Conservation (phyloP, 306 rosid genomes). For the Cicer pinnatifidum region DNA sequence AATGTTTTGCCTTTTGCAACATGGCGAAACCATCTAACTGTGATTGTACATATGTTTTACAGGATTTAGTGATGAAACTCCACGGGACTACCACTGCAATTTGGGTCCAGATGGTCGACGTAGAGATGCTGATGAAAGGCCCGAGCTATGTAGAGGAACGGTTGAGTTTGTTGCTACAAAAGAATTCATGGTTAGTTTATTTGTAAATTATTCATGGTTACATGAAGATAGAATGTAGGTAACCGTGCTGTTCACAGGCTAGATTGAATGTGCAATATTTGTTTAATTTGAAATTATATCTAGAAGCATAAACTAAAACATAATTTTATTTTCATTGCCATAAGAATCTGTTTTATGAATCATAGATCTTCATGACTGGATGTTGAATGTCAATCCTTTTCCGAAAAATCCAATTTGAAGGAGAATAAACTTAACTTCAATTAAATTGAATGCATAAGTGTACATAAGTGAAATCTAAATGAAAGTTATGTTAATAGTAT, state of each 20-base stretch:
- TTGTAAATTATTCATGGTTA: constrained; percentile 28
- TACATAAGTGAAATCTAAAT: not conserved
- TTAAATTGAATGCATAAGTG: not conserved
- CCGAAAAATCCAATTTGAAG: not conserved
- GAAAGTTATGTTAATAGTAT: not conserved
- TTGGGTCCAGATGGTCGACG: constrained; percentile 99
- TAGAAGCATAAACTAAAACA: not conserved
- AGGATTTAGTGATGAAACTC: constrained; percentile 98
- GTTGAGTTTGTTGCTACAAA: constrained; percentile 96
- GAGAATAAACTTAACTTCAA: not conserved
- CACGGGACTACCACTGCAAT: constrained; percentile 97
- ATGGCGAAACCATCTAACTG: constrained; percentile 6
- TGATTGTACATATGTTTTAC: constrained; percentile 46
- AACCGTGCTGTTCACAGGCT: no score
- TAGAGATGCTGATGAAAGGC: constrained; percentile 96
- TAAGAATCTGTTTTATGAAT: constrained; percentile 1
- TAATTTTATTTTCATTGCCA: not conserved
- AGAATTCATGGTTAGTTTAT: constrained; percentile 86
- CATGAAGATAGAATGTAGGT: not conserved
- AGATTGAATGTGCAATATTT: constrained; percentile 1
- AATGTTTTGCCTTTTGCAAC: constrained; percentile 19
- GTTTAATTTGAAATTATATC: not conserved
- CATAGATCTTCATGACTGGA: not conserved
- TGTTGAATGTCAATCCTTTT: constrained; percentile 15
- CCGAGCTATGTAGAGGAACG: constrained; percentile 94